Base-by-base conservation (phyloP, 208 protist genomes). In the Leishmania tropica region DNA sequence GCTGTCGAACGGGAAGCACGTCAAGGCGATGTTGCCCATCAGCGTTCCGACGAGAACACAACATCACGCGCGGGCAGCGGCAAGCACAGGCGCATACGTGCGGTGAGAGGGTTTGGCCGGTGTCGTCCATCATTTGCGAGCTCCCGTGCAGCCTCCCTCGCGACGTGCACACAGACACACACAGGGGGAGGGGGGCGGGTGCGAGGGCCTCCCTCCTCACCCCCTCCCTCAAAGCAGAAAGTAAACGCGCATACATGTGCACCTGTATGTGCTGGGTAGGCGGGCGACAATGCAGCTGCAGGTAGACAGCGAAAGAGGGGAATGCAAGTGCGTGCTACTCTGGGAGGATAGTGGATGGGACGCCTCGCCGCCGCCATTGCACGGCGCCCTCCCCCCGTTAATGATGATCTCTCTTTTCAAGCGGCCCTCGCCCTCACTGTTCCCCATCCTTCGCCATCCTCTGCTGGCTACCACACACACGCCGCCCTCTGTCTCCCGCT, bases 1-100 rank as follows among this genome's bases (percentile, higher is more conserved):
- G 53, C 75, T 87, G 67, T 72, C 81, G n/a, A 93, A 88, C 62
- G 81, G 81, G 60, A 93, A 89, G 79, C 90, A 91, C 78, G 79
- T 89, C 54, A 93, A 93, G 88, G 79, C 83, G 15, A 79, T 90
- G 64, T 81, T 93, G 5, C 24, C 37, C 15, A 5, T 42, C 21
- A 24, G 15, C 24, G 45, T 35, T 72, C 37, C 37, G n/a, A 67
- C 5, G n/a, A 48, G 45, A 48, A 48, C 45, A 48, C 45, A 6
- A 48, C 45, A 48, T 54, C 11, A 54, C 51, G 51, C 51, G 51
- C 17, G 4, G 51, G 0, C 51, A 54, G 51, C 11, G 5, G 51
- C 13, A 13, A 54, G 21, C 45, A 54, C 51, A 21, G 51, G 15
- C 51, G 51, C 51, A 54, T 21, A 21, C 51, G 51, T 54, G 51